Evolutionary conservation across 768 basidiomycete genomes (phyloP).

Genomic region (Suillus subalutaceus): DNA sequence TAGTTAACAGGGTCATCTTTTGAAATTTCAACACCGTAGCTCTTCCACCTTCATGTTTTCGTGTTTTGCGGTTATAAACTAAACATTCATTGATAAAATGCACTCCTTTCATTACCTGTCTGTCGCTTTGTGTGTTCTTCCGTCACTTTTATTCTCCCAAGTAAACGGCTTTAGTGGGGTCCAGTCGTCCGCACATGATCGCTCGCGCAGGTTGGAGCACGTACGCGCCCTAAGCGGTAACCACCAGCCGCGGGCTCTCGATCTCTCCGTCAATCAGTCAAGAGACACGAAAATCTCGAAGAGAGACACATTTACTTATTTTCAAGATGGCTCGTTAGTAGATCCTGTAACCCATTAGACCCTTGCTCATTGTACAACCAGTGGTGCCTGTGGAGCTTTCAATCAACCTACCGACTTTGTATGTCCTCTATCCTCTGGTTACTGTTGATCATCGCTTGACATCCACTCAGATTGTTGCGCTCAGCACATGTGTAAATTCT

Average conservation of each 20-base stretch:
- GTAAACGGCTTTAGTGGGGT: constrained; percentile 6
- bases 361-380: constrained; percentile 20
- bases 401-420: constrained; percentile 32
- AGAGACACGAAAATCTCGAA: constrained; percentile 16
- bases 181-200: constrained; percentile 16
- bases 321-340: constrained; percentile 29
- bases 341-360: not conserved
- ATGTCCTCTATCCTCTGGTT: not conserved
- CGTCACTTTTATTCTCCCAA: constrained; percentile 16
- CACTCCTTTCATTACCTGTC: constrained; percentile 29
- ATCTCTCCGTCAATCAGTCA: constrained; percentile 15
- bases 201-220: constrained; percentile 13
- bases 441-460: constrained; percentile 3
- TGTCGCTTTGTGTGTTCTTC: constrained; percentile 24
- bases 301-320: constrained; percentile 29
- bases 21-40: not conserved
- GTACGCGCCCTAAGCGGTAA: constrained; percentile 8
- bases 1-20: not conserved
- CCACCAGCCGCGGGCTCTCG: constrained; percentile 1
- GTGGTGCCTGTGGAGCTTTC: constrained; percentile 43
- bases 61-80: constrained; percentile 6
- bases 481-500: constrained; percentile 40
- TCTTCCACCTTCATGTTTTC: constrained; percentile 9
- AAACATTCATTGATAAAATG: constrained; percentile 27
- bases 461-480: constrained; percentile 43